Evolutionary conservation across 179 eudicot genomes (phyloP).

Genomic region (Pouteria campechiana): DNA sequence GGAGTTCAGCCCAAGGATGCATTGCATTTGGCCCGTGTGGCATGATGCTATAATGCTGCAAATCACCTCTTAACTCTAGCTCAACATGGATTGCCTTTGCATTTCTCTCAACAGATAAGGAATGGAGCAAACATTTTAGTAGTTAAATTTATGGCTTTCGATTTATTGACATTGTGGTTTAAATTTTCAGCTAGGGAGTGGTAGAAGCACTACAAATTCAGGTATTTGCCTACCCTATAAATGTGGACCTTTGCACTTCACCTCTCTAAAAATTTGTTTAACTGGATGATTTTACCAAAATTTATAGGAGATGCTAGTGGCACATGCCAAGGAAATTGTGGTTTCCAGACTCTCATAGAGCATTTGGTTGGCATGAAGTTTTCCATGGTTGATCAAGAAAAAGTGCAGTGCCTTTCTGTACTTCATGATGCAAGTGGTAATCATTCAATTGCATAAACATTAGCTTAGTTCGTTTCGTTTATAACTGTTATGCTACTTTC

Average conservation of each 20-base stretch:
- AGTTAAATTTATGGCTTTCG: no score
- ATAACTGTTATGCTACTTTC: neutral
- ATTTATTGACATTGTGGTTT: slow-evolving; percentile 3
- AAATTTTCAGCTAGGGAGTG: slow-evolving; percentile 50
- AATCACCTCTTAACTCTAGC: no score
- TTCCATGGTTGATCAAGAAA: slow-evolving; percentile 28
- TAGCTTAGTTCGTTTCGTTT: neutral
- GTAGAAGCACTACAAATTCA: slow-evolving; percentile 27
- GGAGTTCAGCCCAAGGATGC: no score
- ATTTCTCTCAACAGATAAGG: neutral
- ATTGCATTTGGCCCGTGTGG: no score
- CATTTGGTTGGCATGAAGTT: slow-evolving; percentile 52
- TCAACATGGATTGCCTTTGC: no score
- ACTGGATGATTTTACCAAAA: neutral
- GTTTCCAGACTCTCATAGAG: slow-evolving; percentile 57
- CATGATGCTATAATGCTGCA: no score
- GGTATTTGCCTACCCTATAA: slow-evolving; percentile 24
- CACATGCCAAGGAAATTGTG: slow-evolving; percentile 34
- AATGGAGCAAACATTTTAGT: no score
- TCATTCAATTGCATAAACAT: neutral
- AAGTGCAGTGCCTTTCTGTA: slow-evolving; percentile 35
- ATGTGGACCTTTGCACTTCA: neutral
- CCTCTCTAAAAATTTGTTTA: neutral
- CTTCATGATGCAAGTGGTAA: slow-evolving; percentile 85
- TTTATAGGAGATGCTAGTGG: slow-evolving; percentile 11